A percentile compares a stretch with the other conserved stretches of the same genome.
phyloP scores from a whole-genome alignment of 1,139 yeast species.

The Barnettozyma hawaiiensis region DNA sequence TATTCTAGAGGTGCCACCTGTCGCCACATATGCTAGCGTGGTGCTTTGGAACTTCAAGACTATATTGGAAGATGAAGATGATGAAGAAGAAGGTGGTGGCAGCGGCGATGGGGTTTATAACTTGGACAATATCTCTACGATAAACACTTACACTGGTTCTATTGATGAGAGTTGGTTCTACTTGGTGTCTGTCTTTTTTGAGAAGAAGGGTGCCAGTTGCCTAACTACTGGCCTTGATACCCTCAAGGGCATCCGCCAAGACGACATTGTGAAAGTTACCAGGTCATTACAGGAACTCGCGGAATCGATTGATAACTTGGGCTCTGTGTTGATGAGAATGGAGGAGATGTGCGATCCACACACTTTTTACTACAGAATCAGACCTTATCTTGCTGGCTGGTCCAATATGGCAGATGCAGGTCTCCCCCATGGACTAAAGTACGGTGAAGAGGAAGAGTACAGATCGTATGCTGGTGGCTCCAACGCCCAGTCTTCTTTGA shows the following conservation, averaged over 20 bases:
- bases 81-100: conserved; percentile 33
- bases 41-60: conserved; percentile 84
- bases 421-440: conserved; percentile 67
- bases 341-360: conserved; percentile 96
- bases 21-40: conserved; percentile 82
- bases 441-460: conserved; percentile 60
- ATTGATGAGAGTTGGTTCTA: conserved; percentile 94
- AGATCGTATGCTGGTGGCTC: conserved; percentile 82
- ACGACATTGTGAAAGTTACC: conserved; percentile 36
- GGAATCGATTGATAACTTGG: conserved; percentile 67
- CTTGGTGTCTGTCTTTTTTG: conserved; percentile 81
- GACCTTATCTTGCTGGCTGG: conserved; percentile 95
- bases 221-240: conserved; percentile 57
- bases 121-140: conserved; percentile 68
- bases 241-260: conserved; percentile 47
- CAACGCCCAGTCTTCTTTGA: conserved; percentile 86
- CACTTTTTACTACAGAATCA: conserved; percentile 73
- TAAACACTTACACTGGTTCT: conserved; percentile 83
- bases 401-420: conserved; percentile 88
- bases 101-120: conserved; percentile 36
- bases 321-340: conserved; percentile 74
- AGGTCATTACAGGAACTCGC: conserved; percentile 58
- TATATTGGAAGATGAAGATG: conserved; percentile 43
- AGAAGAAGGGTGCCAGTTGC: conserved; percentile 70
- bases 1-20: conserved; percentile 69